These are phyloP conservation scores for Fusarium avenaceum DNA, from an alignment of 2,329 filamentous ascomycete species.

Conservation along the genomic window DNA sequence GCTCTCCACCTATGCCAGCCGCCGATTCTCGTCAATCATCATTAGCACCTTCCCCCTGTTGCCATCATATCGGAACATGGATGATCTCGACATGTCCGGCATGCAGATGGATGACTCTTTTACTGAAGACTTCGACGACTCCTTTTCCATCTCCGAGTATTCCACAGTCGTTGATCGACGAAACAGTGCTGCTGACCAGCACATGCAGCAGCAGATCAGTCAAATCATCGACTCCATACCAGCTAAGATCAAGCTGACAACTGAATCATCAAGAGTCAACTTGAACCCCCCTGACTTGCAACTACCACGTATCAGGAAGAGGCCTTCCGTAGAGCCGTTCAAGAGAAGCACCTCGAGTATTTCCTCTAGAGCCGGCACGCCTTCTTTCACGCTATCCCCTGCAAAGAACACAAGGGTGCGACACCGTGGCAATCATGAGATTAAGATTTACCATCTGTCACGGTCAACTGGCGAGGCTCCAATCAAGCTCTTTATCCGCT, in stretches of 20 bases:
- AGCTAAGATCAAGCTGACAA: slow-evolving; percentile 80
- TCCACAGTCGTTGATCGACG: slow-evolving; percentile 45
- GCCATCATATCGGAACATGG: slow-evolving; percentile 57
- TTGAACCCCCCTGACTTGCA: slow-evolving; percentile 71
- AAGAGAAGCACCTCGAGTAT: slow-evolving; percentile 65
- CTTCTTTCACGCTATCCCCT: slow-evolving; percentile 78
- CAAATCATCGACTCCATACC: slow-evolving; percentile 83
- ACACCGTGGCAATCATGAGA: slow-evolving; percentile 74
- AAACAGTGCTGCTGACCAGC: slow-evolving; percentile 68
- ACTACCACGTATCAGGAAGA: slow-evolving; percentile 62
- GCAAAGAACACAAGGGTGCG: slow-evolving; percentile 66
- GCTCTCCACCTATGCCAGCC: slow-evolving; percentile 59
- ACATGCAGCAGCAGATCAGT: slow-evolving; percentile 84
- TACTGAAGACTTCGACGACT: slow-evolving; percentile 63
- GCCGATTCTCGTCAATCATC: slow-evolving; percentile 49
- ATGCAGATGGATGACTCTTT: slow-evolving; percentile 61
- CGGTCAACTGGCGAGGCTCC: slow-evolving; percentile 86
- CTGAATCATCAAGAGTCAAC: slow-evolving; percentile 64
- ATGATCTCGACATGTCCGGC: slow-evolving; percentile 56
- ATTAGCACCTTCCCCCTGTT: slow-evolving; percentile 61
- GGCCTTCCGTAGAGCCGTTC: slow-evolving; percentile 58
- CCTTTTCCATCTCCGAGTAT: slow-evolving; percentile 52
- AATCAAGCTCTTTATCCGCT: slow-evolving; percentile 93
- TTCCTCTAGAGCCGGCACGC: slow-evolving; percentile 70
- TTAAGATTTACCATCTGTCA: slow-evolving; percentile 92